phyloP scores from a whole-genome alignment of 768 basidiomycete genomes.

The Pleurotus cornucopiae region DNA sequence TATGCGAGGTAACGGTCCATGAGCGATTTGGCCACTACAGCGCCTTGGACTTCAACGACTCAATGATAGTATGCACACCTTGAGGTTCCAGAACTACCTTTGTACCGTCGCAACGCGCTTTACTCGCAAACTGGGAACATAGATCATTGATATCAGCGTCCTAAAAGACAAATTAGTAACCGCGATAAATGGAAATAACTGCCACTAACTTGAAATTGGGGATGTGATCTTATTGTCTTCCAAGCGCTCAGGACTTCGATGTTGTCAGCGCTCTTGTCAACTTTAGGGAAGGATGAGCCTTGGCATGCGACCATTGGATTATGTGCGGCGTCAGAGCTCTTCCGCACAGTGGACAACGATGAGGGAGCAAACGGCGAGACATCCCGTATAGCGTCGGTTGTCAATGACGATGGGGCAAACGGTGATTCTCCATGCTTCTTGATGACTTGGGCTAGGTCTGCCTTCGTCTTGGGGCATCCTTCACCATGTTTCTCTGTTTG shows the following conservation, averaged over 20 bases:
- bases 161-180: constrained; percentile 26
- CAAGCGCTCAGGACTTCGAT: constrained; percentile 78
- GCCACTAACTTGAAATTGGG: constrained; percentile 65
- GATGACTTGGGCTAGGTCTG: constrained; percentile 49
- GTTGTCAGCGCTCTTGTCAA: constrained; percentile 65
- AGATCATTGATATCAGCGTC: constrained; percentile 77
- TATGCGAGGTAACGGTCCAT: background rate
- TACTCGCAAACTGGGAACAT: constrained; percentile 74
- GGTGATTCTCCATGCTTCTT: constrained; percentile 53
- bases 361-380: constrained; percentile 35
- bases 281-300: constrained; percentile 65
- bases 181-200: constrained; percentile 9
- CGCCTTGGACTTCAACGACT: constrained; percentile 24
- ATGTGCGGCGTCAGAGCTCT: constrained; percentile 37
- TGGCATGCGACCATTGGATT: constrained; percentile 62
- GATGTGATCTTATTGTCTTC: constrained; percentile 70
- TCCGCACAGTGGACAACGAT: constrained; percentile 28
- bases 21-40: background rate
- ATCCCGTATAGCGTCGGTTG: constrained; percentile 8
- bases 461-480: constrained; percentile 52
- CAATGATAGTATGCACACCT: constrained; percentile 44
- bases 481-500: constrained; percentile 23
- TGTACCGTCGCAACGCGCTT: constrained; percentile 81
- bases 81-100: constrained; percentile 73
- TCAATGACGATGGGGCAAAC: constrained; percentile 31